phyloP scores from a whole-genome alignment of 2,329 filamentous ascomycete species.

The Aureobasidium namibiae region DNA sequence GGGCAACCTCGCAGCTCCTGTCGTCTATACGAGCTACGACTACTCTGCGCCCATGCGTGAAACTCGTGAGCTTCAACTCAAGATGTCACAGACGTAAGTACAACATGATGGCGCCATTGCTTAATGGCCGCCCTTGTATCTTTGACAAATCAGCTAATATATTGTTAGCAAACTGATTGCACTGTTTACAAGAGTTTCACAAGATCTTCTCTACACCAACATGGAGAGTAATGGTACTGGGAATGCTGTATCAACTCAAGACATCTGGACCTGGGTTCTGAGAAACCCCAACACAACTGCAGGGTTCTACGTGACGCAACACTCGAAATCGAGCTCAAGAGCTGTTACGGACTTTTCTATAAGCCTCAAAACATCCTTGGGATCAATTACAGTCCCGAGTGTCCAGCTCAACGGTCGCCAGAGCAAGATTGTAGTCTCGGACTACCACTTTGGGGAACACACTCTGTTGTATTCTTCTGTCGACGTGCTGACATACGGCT shows the following conservation, averaged over 20 bases:
- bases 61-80: slow-evolving; percentile 49
- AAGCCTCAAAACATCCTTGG: slow-evolving; percentile 48
- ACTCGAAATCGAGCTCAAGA: slow-evolving; percentile 44
- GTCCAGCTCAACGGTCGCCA: slow-evolving; percentile 53
- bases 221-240: slow-evolving; percentile 40
- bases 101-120: background rate
- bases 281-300: slow-evolving; percentile 51
- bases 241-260: slow-evolving; percentile 39
- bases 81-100: slow-evolving; percentile 50
- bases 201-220: slow-evolving; percentile 49
- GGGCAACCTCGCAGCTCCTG: slow-evolving; percentile 50
- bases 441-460: slow-evolving; percentile 47
- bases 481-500: slow-evolving; percentile 42
- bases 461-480: slow-evolving; percentile 49
- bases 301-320: slow-evolving; percentile 53
- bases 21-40: slow-evolving; percentile 53
- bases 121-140: background rate
- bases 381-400: slow-evolving; percentile 47
- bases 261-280: slow-evolving; percentile 48
- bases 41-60: slow-evolving; percentile 56
- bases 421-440: slow-evolving; percentile 54
- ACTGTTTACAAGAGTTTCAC: slow-evolving; percentile 51
- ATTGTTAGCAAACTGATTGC: slow-evolving; percentile 44
- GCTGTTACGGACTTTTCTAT: slow-evolving; percentile 48
- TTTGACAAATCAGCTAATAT: background rate